Percentiles rank a stretch among this genome's conserved stretches.
These are phyloP conservation scores for Cytospora piceicola DNA, from an alignment of 2,329 filamentous ascomycete genomes.

Conservation along the genomic window DNA sequence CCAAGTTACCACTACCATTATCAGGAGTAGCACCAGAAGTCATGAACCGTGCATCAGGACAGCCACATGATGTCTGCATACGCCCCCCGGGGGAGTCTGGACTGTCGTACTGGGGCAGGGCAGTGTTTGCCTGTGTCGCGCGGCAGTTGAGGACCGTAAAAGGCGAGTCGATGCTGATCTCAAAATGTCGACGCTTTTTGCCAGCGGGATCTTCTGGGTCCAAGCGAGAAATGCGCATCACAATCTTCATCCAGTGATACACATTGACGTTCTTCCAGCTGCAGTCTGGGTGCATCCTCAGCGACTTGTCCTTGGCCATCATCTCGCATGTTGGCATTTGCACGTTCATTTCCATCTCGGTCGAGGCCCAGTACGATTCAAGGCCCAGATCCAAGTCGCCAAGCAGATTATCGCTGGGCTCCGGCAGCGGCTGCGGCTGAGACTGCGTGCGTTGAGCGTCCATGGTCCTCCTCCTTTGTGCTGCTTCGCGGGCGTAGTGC, in stretches of 20 bases:
- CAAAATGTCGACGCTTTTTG: slow-evolving; percentile 82
- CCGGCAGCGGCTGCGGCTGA: slow-evolving; percentile 50
- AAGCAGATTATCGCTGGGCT: slow-evolving; percentile 70
- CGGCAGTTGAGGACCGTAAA: slow-evolving; percentile 93
- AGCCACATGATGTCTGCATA: slow-evolving; percentile 56
- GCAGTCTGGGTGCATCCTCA: slow-evolving; percentile 82
- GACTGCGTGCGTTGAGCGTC: slow-evolving; percentile 52
- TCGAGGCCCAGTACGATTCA: slow-evolving; percentile 79
- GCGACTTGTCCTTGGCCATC: slow-evolving; percentile 72
- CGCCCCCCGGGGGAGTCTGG: slow-evolving; percentile 57
- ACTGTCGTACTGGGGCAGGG: slow-evolving; percentile 75
- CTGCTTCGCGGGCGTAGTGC: slow-evolving; percentile 51
- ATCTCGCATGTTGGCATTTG: slow-evolving; percentile 87
- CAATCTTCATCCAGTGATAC: slow-evolving; percentile 97
- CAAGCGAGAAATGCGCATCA: slow-evolving; percentile 86
- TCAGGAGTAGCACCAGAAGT: slow-evolving; percentile 66
- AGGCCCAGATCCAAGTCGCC: slow-evolving; percentile 74
- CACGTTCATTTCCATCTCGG: slow-evolving; percentile 93
- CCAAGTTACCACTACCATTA: slow-evolving; percentile 58
- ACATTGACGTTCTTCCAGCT: slow-evolving; percentile 94
- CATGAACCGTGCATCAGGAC: slow-evolving; percentile 52
- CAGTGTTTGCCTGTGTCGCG: slow-evolving; percentile 88
- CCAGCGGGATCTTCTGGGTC: slow-evolving; percentile 75
- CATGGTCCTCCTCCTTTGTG: slow-evolving; percentile 55
- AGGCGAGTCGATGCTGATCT: slow-evolving; percentile 94